phyloP scores from a whole-genome alignment of 2,329 filamentous ascomycete species.

The Colletotrichum ledebouriae region DNA sequence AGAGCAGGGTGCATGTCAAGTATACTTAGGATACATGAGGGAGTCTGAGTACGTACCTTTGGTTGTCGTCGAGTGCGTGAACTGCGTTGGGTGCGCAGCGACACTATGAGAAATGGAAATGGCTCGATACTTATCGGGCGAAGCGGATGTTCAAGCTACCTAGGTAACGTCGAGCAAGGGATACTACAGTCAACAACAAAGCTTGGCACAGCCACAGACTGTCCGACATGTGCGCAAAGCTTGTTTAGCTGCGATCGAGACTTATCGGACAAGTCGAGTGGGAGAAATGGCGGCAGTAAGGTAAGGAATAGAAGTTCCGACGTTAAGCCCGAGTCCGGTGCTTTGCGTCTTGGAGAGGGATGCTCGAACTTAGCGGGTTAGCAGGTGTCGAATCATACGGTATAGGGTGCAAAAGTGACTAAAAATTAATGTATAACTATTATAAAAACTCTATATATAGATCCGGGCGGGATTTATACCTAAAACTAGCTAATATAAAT shows the following conservation, averaged over 20 bases:
- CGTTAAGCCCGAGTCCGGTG: too few relatives aligned
- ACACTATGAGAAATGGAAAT: not conserved
- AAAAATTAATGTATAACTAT: too few relatives aligned
- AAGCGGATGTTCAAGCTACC: conserved; percentile 2
- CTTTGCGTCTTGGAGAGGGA: too few relatives aligned
- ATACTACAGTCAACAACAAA: not conserved
- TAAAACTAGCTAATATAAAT: too few relatives aligned
- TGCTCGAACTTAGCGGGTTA: too few relatives aligned
- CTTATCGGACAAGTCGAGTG: not conserved
- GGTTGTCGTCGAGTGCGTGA: not conserved
- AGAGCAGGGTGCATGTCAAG: not conserved
- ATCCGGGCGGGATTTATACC: too few relatives aligned
- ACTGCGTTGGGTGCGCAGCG: too few relatives aligned
- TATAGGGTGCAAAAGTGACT: too few relatives aligned
- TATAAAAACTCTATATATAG: too few relatives aligned
- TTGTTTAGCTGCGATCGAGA: conserved; percentile 10
- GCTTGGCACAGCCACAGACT: not conserved
- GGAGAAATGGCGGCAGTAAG: not conserved
- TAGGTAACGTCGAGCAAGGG: conserved; percentile 12
- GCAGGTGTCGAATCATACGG: too few relatives aligned
- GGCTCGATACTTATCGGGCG: conserved; percentile 14
- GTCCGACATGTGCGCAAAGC: conserved; percentile 22
- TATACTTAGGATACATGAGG: not conserved
- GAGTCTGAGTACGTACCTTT: not conserved
- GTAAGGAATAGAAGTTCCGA: too few relatives aligned